Evolutionary conservation across 2,329 filamentous ascomycete genomes (phyloP), one percentile per base, ranked within the genome.

Genomic region (Ceratocystis eucalypticola): DNA sequence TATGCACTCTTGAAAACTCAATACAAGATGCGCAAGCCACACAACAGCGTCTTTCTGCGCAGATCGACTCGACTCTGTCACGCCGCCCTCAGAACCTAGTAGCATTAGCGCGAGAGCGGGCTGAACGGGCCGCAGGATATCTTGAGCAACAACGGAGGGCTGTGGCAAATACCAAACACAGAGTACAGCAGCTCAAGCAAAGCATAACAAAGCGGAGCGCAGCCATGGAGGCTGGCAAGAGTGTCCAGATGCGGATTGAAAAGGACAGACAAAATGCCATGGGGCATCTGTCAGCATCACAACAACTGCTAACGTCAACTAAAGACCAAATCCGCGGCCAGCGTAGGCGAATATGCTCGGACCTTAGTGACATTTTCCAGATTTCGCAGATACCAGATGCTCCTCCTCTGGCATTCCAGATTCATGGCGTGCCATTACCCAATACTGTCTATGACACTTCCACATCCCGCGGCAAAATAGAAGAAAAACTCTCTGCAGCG

Each of bases 11-110:
- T 17, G 91, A 96, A 69, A 89, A 88, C 73, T 96, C 91, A 65
- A 89, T 96, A 28, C 91, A 95, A 73, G 93, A 97, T 74, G 91
- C 91, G 1, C 77, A 96, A 8, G 83, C 86, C 1, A 95, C 90
- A 0, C 85, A 88, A 15, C 84, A 88, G 68, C 81, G 82, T 65
- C 80, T 97, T 7, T 85, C 89, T 61, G 77, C 81, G n/a, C 89
- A 96, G 69, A 95, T 96, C 69, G 89, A 89, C 69, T 74, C 78
- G 0, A 75, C 85, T 0, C 73, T 86, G 3, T 73, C 76, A 0
- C 70, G 74, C 0, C 75, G 75, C 2, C 77, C 79, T 0, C 70
- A 74, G 0, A 75, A 81, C 61, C 73, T 75, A 25, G 75, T 80
- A 0, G 77, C 78, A 0, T 74, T 79, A 44, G 83, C 82, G 1